Evolutionary conservation across 805 yeast species (phyloP).

Genomic region (Vanderwaltozyma verrucispora): DNA sequence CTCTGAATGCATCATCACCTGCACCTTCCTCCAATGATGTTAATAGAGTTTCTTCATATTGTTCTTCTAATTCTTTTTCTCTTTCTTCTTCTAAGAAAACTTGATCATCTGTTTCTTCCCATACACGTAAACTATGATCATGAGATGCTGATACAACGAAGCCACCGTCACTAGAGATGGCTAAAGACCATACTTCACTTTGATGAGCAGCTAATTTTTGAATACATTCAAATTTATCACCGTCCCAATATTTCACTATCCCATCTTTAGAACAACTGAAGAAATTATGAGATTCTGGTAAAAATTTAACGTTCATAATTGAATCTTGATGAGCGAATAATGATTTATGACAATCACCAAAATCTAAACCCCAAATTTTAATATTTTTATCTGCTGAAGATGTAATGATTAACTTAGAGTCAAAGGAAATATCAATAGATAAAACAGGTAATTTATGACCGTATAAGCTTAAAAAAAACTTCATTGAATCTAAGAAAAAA

Average conservation of each 20-base stretch:
- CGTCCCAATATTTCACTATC: slow-evolving; percentile 93
- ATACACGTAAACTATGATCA: slow-evolving; percentile 86
- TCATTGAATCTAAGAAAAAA: slow-evolving; percentile 76
- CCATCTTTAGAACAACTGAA: slow-evolving; percentile 88
- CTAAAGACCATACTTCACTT: slow-evolving; percentile 86
- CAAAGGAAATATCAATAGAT: slow-evolving; percentile 82
- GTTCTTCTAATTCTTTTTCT: slow-evolving; percentile 89
- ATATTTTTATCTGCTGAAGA: slow-evolving; percentile 97
- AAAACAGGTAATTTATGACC: slow-evolving; percentile 96
- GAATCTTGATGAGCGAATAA: slow-evolving; percentile 96
- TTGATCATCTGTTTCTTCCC: slow-evolving; percentile 90
- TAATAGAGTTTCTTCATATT: slow-evolving; percentile 72
- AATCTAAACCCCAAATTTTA: slow-evolving; percentile 97
- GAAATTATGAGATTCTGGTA: slow-evolving; percentile 81
- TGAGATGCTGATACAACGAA: slow-evolving; percentile 78
- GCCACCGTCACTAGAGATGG: slow-evolving; percentile 62
- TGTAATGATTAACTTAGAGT: slow-evolving; percentile 78
- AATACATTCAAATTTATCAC: slow-evolving; percentile 88
- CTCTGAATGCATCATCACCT: slow-evolving; percentile 33
- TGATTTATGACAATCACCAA: slow-evolving; percentile 97
- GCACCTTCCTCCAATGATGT: slow-evolving; percentile 55
- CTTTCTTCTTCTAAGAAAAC: slow-evolving; percentile 96
- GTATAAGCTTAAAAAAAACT: slow-evolving; percentile 78
- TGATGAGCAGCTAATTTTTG: slow-evolving; percentile 84
- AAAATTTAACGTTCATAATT: slow-evolving; percentile 76